Conservation (phyloP, 2,329 filamentous ascomycete species). For the Fusarium sp. region DNA sequence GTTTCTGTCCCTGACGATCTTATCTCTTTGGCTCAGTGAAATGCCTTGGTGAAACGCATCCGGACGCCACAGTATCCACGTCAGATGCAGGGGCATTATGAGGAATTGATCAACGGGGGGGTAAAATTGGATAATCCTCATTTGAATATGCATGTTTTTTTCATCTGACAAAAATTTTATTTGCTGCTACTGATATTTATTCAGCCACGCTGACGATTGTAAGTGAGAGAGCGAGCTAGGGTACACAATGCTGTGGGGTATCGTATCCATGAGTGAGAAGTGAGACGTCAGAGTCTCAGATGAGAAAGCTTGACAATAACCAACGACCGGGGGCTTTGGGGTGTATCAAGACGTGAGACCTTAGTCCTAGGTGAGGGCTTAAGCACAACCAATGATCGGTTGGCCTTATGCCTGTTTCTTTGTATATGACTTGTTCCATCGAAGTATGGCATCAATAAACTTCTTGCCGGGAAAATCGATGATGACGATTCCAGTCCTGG, state of each 20-base stretch:
- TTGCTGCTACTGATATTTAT: constrained; percentile 11
- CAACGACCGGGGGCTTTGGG: background rate
- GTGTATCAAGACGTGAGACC: background rate
- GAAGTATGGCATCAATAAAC: constrained; percentile 57
- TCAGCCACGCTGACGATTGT: constrained; percentile 19
- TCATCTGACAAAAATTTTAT: constrained; percentile 18
- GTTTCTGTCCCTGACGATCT: constrained; percentile 45
- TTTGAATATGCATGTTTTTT: constrained; percentile 4
- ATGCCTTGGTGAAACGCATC: constrained; percentile 40
- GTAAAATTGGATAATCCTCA: constrained; percentile 15
- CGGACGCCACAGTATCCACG: constrained; percentile 44
- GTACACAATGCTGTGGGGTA: constrained; percentile 16
- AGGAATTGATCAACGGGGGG: constrained; percentile 23
- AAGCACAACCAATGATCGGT: constrained; percentile 1
- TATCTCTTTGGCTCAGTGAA: constrained; percentile 13
- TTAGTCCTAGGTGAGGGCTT: background rate
- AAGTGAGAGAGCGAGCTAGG: constrained; percentile 22
- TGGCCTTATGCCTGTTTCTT: constrained; percentile 25
- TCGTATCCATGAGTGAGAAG: constrained; percentile 13
- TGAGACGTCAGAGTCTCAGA: constrained; percentile 8
- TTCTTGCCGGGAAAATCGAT: constrained; percentile 61
- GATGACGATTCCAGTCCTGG: constrained; percentile 59
- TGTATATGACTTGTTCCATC: constrained; percentile 52
- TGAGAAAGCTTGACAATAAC: constrained; percentile 23
- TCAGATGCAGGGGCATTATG: constrained; percentile 38